Base-by-base conservation (phyloP, 1,284 basidiomycete genomes). In the Mycocalia duriaeana region DNA sequence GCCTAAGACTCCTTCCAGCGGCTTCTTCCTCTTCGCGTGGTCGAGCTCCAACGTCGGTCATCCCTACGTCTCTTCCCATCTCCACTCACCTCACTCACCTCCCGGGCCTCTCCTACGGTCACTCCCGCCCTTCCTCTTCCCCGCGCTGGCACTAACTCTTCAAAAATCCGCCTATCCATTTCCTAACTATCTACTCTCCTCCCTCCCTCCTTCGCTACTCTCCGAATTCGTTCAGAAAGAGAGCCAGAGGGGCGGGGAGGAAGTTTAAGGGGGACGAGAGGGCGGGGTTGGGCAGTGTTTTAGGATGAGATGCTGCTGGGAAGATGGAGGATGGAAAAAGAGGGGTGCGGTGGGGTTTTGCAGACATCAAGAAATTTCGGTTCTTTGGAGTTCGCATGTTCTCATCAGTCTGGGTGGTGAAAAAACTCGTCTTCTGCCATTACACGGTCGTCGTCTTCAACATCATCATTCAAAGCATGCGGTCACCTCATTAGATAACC, bases 191-290 rank as follows among this genome's bases (percentile, higher is more conserved):
- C 61, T 61, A 23, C 57, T 4, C 54, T 77, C 1, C 58, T 83
- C 1, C 81, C 81, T 2, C 77, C 81, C 0, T 79, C 80, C 1
- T 65, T 73, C 0, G 75, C 73, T 3, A 67, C 83, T 1, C 49
- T 54, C 3, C n/a, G n/a, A n/a, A n/a, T n/a, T n/a, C n/a, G 75
- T 77, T 0, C 69, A 73, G 48, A 68, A 71, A 44, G 79, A 82
- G 56, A 63, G 63, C 44, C 50, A 55, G 19, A 61, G 67, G 22
- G 64, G n/a, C 70, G 1, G 52, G 57, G 25, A 60, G 71, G 4
- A 60, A 64, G 23, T 57, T 81, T 8, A 71, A 69, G 22, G 81
- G 76, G 3, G 80, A 82, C 51, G 82, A 86, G 59, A 69, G 68
- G 37, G 67, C 68, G 0, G 79, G 72, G 14, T 57, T 85, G 14